Conservation (phyloP, 345 rosid genomes). For the Dimocarpus longan region DNA sequence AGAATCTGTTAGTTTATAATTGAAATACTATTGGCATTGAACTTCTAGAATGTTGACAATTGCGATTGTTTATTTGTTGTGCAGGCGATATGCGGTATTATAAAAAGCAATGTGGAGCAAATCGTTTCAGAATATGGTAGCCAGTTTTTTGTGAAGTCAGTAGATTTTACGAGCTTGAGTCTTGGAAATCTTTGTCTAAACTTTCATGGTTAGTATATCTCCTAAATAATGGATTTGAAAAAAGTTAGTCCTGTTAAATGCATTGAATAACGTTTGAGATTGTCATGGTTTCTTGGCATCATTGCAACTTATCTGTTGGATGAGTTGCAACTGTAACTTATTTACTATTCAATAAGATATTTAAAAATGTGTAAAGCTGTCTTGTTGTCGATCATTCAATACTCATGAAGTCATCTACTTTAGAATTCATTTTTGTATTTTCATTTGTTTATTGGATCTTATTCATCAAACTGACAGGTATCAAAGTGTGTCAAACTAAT, state of each 20-base stretch:
- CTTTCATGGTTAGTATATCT: slow-evolving; percentile 33
- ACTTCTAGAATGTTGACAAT: not conserved
- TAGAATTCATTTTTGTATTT: not conserved
- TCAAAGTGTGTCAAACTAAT: slow-evolving; percentile 46
- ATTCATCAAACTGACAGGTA: slow-evolving; percentile 32
- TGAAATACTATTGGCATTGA: not conserved
- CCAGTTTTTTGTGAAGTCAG: slow-evolving; percentile 28
- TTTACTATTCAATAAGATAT: not conserved
- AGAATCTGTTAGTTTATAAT: not conserved
- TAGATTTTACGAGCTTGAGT: slow-evolving; percentile 35
- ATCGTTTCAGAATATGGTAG: slow-evolving; percentile 29
- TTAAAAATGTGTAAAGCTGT: not conserved
- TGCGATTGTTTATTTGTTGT: not conserved
- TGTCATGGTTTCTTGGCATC: not conserved
- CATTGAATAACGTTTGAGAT: not conserved
- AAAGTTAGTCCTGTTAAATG: not conserved
- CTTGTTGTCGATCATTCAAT: not conserved
- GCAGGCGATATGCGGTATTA: slow-evolving; percentile 39
- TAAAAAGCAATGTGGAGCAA: slow-evolving; percentile 33
- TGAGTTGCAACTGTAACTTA: not conserved
- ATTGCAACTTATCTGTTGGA: not conserved
- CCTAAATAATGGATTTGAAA: not conserved
- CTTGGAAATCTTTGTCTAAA: slow-evolving; percentile 44
- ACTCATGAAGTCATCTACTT: not conserved
- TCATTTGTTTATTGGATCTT: not conserved